These are phyloP conservation scores for Daucus carota DNA, from an alignment of 129 eudicot genomes.

Conservation along the genomic window DNA sequence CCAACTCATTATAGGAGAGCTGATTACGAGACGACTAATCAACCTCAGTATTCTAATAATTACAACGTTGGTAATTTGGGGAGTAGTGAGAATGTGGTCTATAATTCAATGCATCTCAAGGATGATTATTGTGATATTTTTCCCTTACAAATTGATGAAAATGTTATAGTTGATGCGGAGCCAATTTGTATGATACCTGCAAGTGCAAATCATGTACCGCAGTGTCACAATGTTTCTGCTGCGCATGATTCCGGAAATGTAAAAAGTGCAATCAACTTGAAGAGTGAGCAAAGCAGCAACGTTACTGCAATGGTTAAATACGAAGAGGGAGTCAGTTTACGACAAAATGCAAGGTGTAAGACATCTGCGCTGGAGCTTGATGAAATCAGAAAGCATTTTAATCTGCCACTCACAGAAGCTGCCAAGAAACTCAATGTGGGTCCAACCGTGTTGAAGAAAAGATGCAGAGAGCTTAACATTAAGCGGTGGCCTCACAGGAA, in stretches of 20 bases:
- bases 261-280: neutral
- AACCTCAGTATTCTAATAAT: accelerated
- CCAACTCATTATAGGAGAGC: too few relatives aligned
- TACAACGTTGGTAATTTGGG: neutral
- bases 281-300: neutral
- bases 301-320: neutral
- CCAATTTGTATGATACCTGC: neutral
- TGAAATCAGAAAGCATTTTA: conserved; percentile 55
- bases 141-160: neutral
- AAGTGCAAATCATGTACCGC: neutral
- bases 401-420: conserved; percentile 53
- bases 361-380: conserved; percentile 28
- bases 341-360: conserved; percentile 19
- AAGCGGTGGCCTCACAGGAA: conserved; percentile 86
- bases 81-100: neutral
- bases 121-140: neutral
- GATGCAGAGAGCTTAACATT: conserved; percentile 68
- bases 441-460: conserved; percentile 54
- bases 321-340: neutral
- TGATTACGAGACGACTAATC: too few relatives aligned
- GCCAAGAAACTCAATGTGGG: conserved; percentile 59
- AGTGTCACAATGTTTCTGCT: neutral
- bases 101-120: neutral
- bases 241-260: neutral
- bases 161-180: neutral